phyloP scores from a whole-genome alignment of 805 yeast species.

The Metschnikowia shivogae region DNA sequence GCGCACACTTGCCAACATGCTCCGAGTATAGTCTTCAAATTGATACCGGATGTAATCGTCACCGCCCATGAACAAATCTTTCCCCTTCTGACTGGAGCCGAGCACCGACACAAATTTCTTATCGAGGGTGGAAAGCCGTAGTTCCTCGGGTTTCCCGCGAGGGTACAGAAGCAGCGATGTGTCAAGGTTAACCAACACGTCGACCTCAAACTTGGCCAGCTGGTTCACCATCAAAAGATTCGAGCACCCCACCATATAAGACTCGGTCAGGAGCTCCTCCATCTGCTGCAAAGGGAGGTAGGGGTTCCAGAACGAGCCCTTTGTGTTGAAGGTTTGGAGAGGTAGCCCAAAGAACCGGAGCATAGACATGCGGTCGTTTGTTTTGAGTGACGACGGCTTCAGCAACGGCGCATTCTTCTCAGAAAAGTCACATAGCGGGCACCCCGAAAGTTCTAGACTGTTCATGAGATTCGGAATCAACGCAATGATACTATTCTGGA shows the following conservation, averaged over 20 bases:
- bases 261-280: constrained; percentile 63
- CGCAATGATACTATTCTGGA: constrained; percentile 80
- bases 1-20: constrained; percentile 69
- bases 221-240: constrained; percentile 75
- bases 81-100: constrained; percentile 35
- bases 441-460: constrained; percentile 71
- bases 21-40: constrained; percentile 85
- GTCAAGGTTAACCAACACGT: constrained; percentile 73
- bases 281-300: constrained; percentile 92
- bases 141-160: constrained; percentile 30
- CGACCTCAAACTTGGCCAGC: constrained; percentile 53
- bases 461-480: constrained; percentile 77
- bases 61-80: constrained; percentile 33
- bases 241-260: constrained; percentile 81
- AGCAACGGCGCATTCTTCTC: constrained; percentile 45
- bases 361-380: constrained; percentile 75
- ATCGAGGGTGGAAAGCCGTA: constrained; percentile 46
- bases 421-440: constrained; percentile 58
- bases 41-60: constrained; percentile 86
- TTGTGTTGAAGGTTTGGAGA: constrained; percentile 70
- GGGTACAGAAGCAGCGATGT: constrained; percentile 43
- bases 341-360: constrained; percentile 84
- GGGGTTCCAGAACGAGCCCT: constrained; percentile 86
- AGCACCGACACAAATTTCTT: constrained; percentile 69
- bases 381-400: constrained; percentile 63